These are phyloP conservation scores for Lolium multiflorum DNA, from an alignment of 176 grass and related monocot species.

Conservation along the genomic window DNA sequence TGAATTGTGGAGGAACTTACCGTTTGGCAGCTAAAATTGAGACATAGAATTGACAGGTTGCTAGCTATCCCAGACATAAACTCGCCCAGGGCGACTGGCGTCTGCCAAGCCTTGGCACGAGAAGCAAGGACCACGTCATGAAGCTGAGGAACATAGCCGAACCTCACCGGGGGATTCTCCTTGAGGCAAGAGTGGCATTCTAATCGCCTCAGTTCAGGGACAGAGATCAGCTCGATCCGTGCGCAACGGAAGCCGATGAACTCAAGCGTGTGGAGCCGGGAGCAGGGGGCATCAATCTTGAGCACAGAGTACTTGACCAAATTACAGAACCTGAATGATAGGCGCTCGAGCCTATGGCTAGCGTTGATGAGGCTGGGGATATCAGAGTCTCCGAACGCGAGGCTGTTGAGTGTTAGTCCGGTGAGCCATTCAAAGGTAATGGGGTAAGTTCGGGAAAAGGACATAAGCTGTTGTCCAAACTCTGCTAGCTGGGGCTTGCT, in stretches of 20 bases:
- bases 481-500: background rate
- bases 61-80: too few relatives aligned
- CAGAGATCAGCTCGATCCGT: background rate
- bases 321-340: background rate
- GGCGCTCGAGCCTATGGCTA: conserved; percentile 1
- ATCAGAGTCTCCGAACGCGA: background rate
- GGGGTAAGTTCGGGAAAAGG: conserved; percentile 5
- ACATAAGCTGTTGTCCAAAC: conserved; percentile 23
- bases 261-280: background rate
- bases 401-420: background rate
- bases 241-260: background rate
- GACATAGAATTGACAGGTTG: too few relatives aligned
- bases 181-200: background rate
- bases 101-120: background rate
- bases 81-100: background rate
- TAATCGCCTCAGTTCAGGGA: background rate
- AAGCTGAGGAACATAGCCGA: background rate
- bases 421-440: conserved; percentile 14
- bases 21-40: background rate
- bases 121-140: background rate
- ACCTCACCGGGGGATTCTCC: background rate
- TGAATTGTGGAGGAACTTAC: background rate
- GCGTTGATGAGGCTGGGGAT: background rate
- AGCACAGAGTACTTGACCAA: background rate
- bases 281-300: background rate